A percentile compares a stretch with the other conserved stretches of the same genome.
These are phyloP conservation scores for Pseudogymnoascus sp. DNA, from an alignment of 2,329 filamentous ascomycete genomes.

Conservation along the genomic window DNA sequence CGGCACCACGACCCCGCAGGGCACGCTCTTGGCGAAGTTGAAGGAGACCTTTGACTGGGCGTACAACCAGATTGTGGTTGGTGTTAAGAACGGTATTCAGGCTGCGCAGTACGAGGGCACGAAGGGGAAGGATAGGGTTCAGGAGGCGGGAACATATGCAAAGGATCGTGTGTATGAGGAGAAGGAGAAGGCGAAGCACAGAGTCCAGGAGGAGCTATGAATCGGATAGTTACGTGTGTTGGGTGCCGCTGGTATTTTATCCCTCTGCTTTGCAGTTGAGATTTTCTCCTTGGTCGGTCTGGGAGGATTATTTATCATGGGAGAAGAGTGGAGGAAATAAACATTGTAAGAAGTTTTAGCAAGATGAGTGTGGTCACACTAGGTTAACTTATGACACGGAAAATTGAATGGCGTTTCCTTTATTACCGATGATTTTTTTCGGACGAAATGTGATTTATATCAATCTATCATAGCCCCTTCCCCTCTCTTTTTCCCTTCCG, in stretches of 20 bases:
- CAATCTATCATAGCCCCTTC: too few species aligned
- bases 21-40: conserved; percentile 58
- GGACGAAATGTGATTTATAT: neutral
- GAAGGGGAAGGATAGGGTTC: conserved; percentile 35
- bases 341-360: neutral
- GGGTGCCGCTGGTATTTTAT: neutral
- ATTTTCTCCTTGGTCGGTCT: neutral
- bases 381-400: neutral
- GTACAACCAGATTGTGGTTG: conserved; percentile 24
- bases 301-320: neutral
- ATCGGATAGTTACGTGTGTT: neutral
- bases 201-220: conserved; percentile 23
- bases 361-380: neutral
- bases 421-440: neutral
- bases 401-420: neutral
- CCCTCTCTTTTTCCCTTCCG: too few species aligned
- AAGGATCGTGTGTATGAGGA: conserved; percentile 29
- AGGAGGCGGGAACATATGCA: conserved; percentile 27
- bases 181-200: conserved; percentile 26
- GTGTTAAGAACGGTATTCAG: conserved; percentile 37
- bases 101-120: conserved; percentile 31
- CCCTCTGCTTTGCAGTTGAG: neutral
- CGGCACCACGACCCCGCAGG: conserved; percentile 58
- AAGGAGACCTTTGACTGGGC: conserved; percentile 32
- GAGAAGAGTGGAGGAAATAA: neutral